These are phyloP conservation scores for Gossypium arboreum DNA, from an alignment of 345 rosid genomes.

Conservation along the genomic window DNA sequence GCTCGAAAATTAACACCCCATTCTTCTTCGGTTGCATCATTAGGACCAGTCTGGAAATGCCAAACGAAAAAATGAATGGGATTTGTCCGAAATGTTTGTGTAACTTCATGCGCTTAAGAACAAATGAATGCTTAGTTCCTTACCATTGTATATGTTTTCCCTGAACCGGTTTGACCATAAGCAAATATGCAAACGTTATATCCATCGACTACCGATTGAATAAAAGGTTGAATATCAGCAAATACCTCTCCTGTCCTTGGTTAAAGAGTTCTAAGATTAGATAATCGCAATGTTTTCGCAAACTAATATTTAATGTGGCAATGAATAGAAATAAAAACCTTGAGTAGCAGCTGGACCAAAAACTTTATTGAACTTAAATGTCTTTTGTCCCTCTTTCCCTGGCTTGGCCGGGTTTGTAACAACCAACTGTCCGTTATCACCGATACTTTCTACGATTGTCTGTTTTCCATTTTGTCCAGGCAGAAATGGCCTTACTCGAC, in stretches of 20 bases:
- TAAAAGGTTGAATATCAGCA: slow-evolving; percentile 65
- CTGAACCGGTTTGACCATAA: slow-evolving; percentile 99
- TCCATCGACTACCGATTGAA: slow-evolving; percentile 82
- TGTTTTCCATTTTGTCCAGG: slow-evolving; percentile 53
- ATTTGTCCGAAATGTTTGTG: neutral
- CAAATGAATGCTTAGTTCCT: neutral
- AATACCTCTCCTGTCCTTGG: slow-evolving; percentile 66
- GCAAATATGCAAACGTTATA: slow-evolving; percentile 86
- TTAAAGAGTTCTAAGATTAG: slow-evolving; percentile 15
- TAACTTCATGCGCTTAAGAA: neutral
- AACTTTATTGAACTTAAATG: slow-evolving; percentile 76
- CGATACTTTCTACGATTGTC: slow-evolving; percentile 51
- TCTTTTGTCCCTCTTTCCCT: slow-evolving; percentile 66
- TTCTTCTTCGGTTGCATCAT: slow-evolving; percentile 51
- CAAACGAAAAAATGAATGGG: slow-evolving; percentile 10
- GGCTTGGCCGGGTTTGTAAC: slow-evolving; percentile 65
- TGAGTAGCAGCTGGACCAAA: slow-evolving; percentile 67
- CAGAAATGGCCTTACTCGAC: slow-evolving; percentile 77
- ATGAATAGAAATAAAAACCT: slow-evolving; percentile 43
- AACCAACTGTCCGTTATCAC: slow-evolving; percentile 79
- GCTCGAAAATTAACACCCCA: slow-evolving; percentile 95
- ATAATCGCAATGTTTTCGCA: slow-evolving; percentile 14
- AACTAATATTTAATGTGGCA: neutral
- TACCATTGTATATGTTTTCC: slow-evolving; percentile 97
- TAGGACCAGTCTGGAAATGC: slow-evolving; percentile 70